Base-by-base conservation (phyloP, 208 protist species). In the Novymonas esmeraldas region DNA sequence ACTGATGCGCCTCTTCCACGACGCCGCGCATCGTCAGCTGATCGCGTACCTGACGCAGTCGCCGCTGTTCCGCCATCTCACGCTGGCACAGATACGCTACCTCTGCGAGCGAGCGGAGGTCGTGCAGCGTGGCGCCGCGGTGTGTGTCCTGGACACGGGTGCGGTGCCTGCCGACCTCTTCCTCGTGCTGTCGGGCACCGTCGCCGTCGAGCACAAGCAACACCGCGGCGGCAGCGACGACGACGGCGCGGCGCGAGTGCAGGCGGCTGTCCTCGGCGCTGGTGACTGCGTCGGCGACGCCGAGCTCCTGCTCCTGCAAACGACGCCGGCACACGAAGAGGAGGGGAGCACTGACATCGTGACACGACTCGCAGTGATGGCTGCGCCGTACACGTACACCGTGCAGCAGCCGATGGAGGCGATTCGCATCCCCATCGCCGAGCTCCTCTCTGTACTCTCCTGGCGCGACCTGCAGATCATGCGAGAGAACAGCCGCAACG, bases 231-330 rank as follows among this genome's bases (percentile, higher is more conserved):
- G 39, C 9, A 39, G 36, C 44, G 63, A 26, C 26, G 1, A 22
- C n/a, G 18, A 39, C 33, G 63, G 48, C 11, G 0, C 9, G 36
- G 16, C 63, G 0, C 42, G 41, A 1, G 16, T 63, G 1, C 64
- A 44, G 34, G n/a, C 64, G 0, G 34, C 55, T 1, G 24, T 57
- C 16, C 28, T 70, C 1, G 6, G 41, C 46, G 22, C 44, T 10
- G 54, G 55, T 3, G 64, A 70, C 55, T 70, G 64, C 26, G 64
- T 70, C 2, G 64, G 64, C 4, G 64, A 70, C 29, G 64, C 16
- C 6, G 64, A 70, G 55, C 22, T 42, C 5, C n/a, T 58, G 14
- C 20, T 26, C 20, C 5, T 39, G 51, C 52, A 31, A n/a, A n/a
- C n/a, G 9, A 16, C 39, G 1, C n/a, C 16, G 13, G 33, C 31